Percentiles rank a stretch among this genome's conserved stretches.
phyloP scores from a whole-genome alignment of 495 filamentous ascomycete species.

The Podospora sp. region DNA sequence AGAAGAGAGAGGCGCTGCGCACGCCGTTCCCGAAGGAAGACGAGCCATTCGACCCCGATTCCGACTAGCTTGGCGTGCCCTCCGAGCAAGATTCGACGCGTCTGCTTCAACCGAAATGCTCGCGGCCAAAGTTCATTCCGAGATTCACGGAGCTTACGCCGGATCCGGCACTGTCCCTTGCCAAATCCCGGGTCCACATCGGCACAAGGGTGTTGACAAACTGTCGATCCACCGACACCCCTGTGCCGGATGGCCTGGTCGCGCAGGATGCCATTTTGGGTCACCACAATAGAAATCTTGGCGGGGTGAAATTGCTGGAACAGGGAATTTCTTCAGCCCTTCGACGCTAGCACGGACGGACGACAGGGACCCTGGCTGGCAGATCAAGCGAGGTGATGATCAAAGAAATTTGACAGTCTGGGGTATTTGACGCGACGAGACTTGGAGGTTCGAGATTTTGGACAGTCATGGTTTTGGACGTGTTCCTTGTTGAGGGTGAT shows the following conservation, averaged over 20 bases:
- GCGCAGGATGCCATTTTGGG: background rate
- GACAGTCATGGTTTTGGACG: background rate
- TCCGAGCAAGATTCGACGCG: background rate
- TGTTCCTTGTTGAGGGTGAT: background rate
- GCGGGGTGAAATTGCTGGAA: background rate
- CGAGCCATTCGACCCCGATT: conserved; percentile 5
- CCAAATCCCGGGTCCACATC: background rate
- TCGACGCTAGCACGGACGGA: background rate
- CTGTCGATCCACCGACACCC: background rate
- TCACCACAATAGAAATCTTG: background rate
- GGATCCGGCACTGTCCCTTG: background rate
- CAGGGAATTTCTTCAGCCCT: background rate
- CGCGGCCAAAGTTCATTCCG: background rate
- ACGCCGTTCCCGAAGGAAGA: conserved; percentile 1
- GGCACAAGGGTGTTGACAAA: background rate
- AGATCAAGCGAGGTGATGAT: background rate
- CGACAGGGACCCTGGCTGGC: background rate
- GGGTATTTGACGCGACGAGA: background rate
- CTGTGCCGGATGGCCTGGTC: background rate
- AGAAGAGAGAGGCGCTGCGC: background rate
- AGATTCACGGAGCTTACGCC: background rate
- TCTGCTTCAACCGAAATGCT: background rate
- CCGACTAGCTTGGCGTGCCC: background rate
- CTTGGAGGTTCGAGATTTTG: background rate
- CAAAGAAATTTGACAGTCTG: background rate